These are phyloP conservation scores for Mortierella sp. DNA, from an alignment of 371 early-diverging fungal species.

Conservation along the genomic window DNA sequence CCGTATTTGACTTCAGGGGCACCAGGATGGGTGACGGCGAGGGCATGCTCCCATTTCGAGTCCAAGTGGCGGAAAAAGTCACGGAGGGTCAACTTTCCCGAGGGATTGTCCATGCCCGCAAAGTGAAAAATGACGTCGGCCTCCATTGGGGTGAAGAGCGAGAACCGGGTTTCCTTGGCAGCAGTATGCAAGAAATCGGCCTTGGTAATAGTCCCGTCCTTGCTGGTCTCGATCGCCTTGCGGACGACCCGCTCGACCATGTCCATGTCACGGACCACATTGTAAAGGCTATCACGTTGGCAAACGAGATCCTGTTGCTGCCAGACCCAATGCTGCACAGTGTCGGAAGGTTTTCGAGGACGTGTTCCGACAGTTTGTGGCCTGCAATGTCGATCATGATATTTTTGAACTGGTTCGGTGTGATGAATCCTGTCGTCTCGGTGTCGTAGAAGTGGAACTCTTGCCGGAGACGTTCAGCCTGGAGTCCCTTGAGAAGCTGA, in stretches of 20 bases:
- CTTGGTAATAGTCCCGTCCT: slow-evolving; percentile 73
- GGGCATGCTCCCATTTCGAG: slow-evolving; percentile 70
- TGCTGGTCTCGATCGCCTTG: slow-evolving; percentile 66
- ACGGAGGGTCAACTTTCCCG: slow-evolving; percentile 64
- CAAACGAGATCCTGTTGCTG: slow-evolving; percentile 73
- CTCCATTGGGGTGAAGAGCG: slow-evolving; percentile 87
- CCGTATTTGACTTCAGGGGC: slow-evolving; percentile 45
- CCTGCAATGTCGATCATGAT: slow-evolving; percentile 77
- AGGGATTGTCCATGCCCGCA: slow-evolving; percentile 74
- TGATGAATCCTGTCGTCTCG: slow-evolving; percentile 74
- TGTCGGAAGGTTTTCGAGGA: slow-evolving; percentile 79
- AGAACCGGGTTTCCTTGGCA: slow-evolving; percentile 70
- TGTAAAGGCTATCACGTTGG: slow-evolving; percentile 79
- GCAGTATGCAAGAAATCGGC: slow-evolving; percentile 74
- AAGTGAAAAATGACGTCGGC: slow-evolving; percentile 86
- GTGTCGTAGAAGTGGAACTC: slow-evolving; percentile 83
- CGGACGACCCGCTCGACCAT: slow-evolving; percentile 77
- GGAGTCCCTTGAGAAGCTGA: slow-evolving; percentile 84
- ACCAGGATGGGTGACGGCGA: slow-evolving; percentile 25
- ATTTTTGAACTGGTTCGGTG: slow-evolving; percentile 74
- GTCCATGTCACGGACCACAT: slow-evolving; percentile 80
- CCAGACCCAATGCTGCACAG: slow-evolving; percentile 71
- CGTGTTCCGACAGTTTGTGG: slow-evolving; percentile 78
- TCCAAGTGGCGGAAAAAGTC: slow-evolving; percentile 79
- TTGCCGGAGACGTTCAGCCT: slow-evolving; percentile 83